These are phyloP conservation scores for Misopates orontium DNA, from an alignment of 257 asterid species.

Conservation along the genomic window DNA sequence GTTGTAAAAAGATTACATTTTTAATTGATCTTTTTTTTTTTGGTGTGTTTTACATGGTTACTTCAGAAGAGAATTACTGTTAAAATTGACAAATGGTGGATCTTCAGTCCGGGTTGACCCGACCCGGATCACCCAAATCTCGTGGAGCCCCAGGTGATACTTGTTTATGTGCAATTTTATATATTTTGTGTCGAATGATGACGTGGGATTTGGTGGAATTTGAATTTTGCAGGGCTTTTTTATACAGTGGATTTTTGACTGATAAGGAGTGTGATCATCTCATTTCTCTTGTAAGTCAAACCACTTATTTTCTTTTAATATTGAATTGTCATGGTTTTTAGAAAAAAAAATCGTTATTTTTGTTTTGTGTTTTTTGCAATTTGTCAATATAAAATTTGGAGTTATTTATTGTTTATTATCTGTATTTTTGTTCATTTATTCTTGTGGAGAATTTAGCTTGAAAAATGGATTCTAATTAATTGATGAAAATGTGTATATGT, in stretches of 20 bases:
- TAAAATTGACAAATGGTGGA: constrained; percentile 43
- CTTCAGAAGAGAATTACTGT: constrained; percentile 46
- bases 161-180: too few relatives aligned
- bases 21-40: neutral
- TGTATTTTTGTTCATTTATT: too few relatives aligned
- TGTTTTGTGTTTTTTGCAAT: too few relatives aligned
- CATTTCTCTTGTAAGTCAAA: constrained; percentile 50
- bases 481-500: constrained; percentile 32
- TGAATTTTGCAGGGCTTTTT: constrained; percentile 55
- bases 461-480: constrained; percentile 24
- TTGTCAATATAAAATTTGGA: too few relatives aligned
- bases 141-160: constrained; percentile 84
- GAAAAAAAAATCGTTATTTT: neutral
- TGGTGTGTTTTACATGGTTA: neutral
- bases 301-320: neutral
- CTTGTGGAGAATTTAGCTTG: too few relatives aligned
- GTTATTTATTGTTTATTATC: too few relatives aligned
- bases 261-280: constrained; percentile 69
- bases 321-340: too few relatives aligned
- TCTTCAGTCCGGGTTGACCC: constrained; percentile 65
- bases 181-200: too few relatives aligned
- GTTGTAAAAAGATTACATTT: constrained; percentile 32
- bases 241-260: constrained; percentile 59
- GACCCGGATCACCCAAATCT: constrained; percentile 70
- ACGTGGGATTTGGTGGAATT: constrained; percentile 14